Base-by-base conservation (phyloP, 768 basidiomycete species). In the Asterophora lycoperdoides region DNA sequence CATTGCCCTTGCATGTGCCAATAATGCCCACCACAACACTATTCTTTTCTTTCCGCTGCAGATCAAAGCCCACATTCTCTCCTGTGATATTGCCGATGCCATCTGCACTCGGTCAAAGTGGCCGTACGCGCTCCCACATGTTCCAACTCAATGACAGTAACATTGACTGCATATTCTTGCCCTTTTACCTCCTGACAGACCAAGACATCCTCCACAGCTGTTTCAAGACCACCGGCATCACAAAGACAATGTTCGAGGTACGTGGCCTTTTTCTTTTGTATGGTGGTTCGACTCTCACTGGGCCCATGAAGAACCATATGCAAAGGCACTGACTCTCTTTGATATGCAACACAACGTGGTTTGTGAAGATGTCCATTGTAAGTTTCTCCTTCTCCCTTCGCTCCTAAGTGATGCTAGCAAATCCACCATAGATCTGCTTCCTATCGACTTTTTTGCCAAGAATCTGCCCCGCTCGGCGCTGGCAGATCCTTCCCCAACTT, bases 171-270 rank as follows among this genome's bases (percentile, higher is more conserved):
- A 94, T 98, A 81, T 71, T 84, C 0, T 60, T 73, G 2, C 76
- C 80, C 0, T 73, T 75, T 32, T 98, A 94, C 71, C 70, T 93
- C 54, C 95, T 94, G 8, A 88, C 88, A 0, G 94, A 98, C 66
- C 93, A 96, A 67, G 95, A 99, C 59, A 96, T 99, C 59, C 73
- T 97, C 9, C 79, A 94, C 36, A 88, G 86, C 44, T 81, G 95
- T 58, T 94, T 98, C 41, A 97, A 96, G 75, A 97, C 95, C 0
- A 97, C 95, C 0, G 95, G 95, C 53, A 97, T 99, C 63, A 95
- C 93, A 1, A 95, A 98, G 72, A 96, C 94, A 17, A 92, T 84
- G 43, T 97, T 99, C 78, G 85, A 86, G 67, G 89, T 90, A 77
- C 49, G 88, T 80, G 46, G 23, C 6, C 23, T 23, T 1, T 51